Evolutionary conservation across 2,329 filamentous ascomycete species (phyloP).

Genomic region (Scedosporium aurantiacum): DNA sequence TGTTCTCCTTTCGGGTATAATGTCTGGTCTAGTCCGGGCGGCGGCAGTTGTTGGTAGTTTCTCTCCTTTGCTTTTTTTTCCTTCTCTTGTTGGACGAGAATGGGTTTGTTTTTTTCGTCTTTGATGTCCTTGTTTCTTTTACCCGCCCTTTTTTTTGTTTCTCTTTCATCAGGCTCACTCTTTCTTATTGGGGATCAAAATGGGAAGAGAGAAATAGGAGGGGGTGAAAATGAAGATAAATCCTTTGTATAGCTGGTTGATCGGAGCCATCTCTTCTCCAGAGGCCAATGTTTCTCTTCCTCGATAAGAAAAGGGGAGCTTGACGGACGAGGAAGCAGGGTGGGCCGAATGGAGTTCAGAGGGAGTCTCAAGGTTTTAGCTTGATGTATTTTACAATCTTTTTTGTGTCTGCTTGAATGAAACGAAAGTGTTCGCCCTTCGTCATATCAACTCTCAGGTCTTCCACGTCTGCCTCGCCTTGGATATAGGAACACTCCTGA

Average conservation of each 20-base stretch:
- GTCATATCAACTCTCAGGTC: slow-evolving; percentile 3
- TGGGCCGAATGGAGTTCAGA: not conserved
- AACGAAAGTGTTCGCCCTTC: not conserved
- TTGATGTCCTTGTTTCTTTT: not conserved
- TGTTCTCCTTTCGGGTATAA: not conserved
- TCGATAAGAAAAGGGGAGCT: slow-evolving; percentile 2
- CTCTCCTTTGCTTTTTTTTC: too few relatives aligned
- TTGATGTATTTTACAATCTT: slow-evolving; percentile 6
- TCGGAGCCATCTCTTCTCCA: not conserved
- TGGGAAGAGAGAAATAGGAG: not conserved
- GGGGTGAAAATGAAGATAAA: too few relatives aligned
- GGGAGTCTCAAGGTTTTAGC: not conserved
- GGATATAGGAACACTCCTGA: too few relatives aligned
- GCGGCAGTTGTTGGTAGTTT: too few relatives aligned
- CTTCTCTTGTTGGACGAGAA: too few relatives aligned
- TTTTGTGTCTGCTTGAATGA: not conserved
- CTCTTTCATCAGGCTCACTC: not conserved
- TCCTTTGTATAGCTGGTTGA: not conserved
- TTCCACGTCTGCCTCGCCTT: too few relatives aligned
- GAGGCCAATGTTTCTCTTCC: not conserved
- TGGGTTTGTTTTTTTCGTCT: too few relatives aligned
- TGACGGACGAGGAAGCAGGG: slow-evolving; percentile 1
- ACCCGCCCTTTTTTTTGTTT: not conserved
- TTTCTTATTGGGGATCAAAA: not conserved
- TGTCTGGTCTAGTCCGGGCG: not conserved